Percentiles rank a stretch among this genome's conserved stretches.
phyloP scores from a whole-genome alignment of 1,139 yeast genomes.

The Magnusiomyces sp. region DNA sequence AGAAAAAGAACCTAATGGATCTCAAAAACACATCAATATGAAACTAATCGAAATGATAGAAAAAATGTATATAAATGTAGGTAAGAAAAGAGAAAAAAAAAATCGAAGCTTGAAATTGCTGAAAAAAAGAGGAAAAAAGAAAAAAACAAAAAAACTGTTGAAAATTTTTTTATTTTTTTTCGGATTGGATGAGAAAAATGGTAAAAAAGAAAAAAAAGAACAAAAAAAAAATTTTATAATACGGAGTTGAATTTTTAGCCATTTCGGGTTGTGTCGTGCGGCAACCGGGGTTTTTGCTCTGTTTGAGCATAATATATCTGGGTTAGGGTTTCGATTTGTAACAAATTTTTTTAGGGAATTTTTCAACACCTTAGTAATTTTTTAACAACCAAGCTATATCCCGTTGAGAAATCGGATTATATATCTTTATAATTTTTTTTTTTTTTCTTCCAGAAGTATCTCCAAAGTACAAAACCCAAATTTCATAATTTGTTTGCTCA shows the following conservation, averaged over 20 bases:
- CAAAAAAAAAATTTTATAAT: neutral
- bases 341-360: neutral
- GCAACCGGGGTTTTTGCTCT: too few species aligned
- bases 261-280: too few species aligned
- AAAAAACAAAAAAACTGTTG: neutral
- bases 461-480: neutral
- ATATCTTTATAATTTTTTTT: neutral
- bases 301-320: neutral
- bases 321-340: neutral
- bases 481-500: slow-evolving; percentile 3
- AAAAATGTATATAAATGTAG: neutral
- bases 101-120: neutral
- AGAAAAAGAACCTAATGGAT: too few species aligned
- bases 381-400: too few species aligned
- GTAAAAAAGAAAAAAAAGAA: neutral
- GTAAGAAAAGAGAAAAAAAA: neutral
- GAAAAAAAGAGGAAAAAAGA: neutral
- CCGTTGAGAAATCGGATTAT: too few species aligned
- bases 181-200: too few species aligned
- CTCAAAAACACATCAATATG: too few species aligned
- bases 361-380: too few species aligned
- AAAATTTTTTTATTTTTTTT: neutral
- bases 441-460: neutral
- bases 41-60: neutral
- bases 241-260: neutral